Evolutionary conservation across 1,284 basidiomycete species (phyloP).

Genomic region (Ustilago nuda): DNA sequence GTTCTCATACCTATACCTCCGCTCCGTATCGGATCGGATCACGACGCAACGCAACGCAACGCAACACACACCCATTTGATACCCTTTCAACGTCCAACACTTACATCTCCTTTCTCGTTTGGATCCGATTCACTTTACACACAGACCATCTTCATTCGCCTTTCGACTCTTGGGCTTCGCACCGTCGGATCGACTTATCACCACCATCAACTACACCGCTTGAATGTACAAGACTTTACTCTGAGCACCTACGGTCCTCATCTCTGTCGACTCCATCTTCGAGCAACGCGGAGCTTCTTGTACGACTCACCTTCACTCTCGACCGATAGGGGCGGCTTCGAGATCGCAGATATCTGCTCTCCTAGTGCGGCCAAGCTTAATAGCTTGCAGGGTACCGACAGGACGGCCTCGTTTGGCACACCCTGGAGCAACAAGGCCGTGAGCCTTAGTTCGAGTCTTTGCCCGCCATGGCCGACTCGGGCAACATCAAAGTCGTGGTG

Average conservation of each 20-base stretch:
- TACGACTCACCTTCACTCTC: too few relatives aligned
- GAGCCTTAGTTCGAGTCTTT: not conserved
- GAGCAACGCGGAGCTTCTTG: too few relatives aligned
- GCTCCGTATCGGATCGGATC: not conserved
- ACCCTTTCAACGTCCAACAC: not conserved
- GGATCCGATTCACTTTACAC: not conserved
- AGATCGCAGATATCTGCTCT: too few relatives aligned
- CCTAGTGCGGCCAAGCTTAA: not conserved
- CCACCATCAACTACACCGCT: too few relatives aligned
- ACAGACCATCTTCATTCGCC: not conserved
- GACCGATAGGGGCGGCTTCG: too few relatives aligned
- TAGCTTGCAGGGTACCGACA: too few relatives aligned
- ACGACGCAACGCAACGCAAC: too few relatives aligned
- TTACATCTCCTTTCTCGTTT: not conserved
- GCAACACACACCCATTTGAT: slow-evolving; percentile 17
- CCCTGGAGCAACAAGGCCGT: not conserved
- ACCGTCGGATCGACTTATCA: not conserved
- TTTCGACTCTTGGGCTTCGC: not conserved
- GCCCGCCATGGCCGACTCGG: slow-evolving; percentile 62
- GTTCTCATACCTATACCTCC: not conserved
- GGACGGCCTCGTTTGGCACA: too few relatives aligned
- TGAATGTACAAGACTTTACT: too few relatives aligned
- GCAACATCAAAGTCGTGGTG: slow-evolving; percentile 68
- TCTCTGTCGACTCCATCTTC: too few relatives aligned
- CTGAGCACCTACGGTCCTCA: too few relatives aligned